Percentiles rank a stretch among this genome's conserved stretches.
These are phyloP conservation scores for Craterostigma plantagineum DNA, from an alignment of 257 asterid genomes.

Conservation along the genomic window DNA sequence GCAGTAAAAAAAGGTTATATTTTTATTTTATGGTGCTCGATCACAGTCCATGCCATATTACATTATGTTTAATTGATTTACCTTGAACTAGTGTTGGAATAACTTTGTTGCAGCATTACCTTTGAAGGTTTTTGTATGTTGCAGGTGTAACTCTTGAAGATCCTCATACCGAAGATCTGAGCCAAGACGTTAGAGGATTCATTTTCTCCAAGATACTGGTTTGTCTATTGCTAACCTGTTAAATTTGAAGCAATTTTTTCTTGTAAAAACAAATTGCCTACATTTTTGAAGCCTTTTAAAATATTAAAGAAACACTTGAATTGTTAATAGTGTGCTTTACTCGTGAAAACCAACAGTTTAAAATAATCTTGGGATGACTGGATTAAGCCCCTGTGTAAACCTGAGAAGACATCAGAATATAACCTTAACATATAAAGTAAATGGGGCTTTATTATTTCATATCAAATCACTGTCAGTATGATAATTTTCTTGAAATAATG, in stretches of 20 bases:
- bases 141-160: conserved; percentile 97
- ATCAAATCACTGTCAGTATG: too few relatives aligned
- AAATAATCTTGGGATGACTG: not conserved
- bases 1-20: conserved; percentile 53
- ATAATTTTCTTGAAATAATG: too few relatives aligned
- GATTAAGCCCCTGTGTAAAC: too few relatives aligned
- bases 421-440: too few relatives aligned
- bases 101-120: conserved; percentile 2
- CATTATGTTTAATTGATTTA: too few relatives aligned
- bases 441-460: too few relatives aligned
- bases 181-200: conserved; percentile 96
- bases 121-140: conserved; percentile 12
- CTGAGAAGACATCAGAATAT: too few relatives aligned
- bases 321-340: not conserved
- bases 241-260: not conserved
- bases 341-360: not conserved
- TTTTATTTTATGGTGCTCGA: conserved; percentile 6
- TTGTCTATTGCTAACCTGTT: conserved; percentile 16
- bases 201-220: conserved; percentile 89
- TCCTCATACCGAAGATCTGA: conserved; percentile 95
- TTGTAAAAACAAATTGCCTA: too few relatives aligned
- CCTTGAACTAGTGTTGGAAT: too few relatives aligned
- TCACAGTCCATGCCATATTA: too few relatives aligned
- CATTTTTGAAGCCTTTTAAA: too few relatives aligned
- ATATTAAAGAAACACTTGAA: not conserved